Evolutionary conservation across 208 protist species (phyloP), one percentile per base, ranked within the genome.

Genomic region (Leptomonas seymouri): DNA sequence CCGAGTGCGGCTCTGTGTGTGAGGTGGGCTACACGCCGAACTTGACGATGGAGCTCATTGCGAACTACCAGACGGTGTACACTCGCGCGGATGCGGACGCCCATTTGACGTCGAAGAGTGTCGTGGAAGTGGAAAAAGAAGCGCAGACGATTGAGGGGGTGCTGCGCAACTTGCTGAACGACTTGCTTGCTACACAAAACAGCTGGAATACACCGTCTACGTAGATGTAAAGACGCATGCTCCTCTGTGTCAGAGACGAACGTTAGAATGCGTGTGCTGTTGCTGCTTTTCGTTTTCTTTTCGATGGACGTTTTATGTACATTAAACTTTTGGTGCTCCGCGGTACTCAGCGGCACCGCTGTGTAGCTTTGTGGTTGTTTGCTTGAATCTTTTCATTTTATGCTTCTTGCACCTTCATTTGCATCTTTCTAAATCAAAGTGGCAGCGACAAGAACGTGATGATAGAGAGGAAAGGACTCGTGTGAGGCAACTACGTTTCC

Each of bases 21-120:
- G 81, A 91, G 53, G 80, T 93, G 9, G 91, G 91, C 54, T 96
- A 93, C 77, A 96, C 91, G 12, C 91, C 91, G 14, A 93, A 96
- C 59, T 39, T 91, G 20, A 80, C 86, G 7, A 55, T 93, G 7
- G 88, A 96, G 68, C 74, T 93, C 1, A 68, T 96, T 34, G 79
- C 88, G 25, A 90, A 86, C 66, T 96, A 96, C 65, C 91, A 93
- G 50, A 80, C 87, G 1, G 54, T 81, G n/a, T 78, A 80, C 64
- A 58, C 44, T 39, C 49, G 68, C 31, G 14, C 18, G n/a, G 67
- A 77, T 20, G 53, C 56, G 31, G 54, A 72, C 46, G 39, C 36
- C 18, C 53, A 51, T 8, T n/a, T 31, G n/a, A 60, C 31, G 12
- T 14, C 49, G 25, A 57, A 60, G 20, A 62, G 56, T 3, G 59